Percentiles rank a stretch among this genome's conserved stretches.
phyloP scores from a whole-genome alignment of 257 asterid species.

The Nicotiana tabacum region DNA sequence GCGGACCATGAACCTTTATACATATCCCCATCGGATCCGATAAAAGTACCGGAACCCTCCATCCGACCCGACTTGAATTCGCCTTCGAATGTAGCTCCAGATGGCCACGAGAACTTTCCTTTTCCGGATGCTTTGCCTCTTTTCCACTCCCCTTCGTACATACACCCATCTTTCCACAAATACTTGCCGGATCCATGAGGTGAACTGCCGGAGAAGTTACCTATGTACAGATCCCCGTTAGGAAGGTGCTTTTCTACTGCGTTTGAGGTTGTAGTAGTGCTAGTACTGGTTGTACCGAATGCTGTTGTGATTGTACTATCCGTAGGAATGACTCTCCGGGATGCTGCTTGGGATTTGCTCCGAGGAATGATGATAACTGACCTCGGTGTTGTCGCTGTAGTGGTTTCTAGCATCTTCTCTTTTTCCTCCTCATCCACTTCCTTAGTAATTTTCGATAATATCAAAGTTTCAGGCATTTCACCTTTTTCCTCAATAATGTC shows the following conservation, averaged over 20 bases:
- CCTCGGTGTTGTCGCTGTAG: constrained; percentile 48
- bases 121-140: constrained; percentile 84
- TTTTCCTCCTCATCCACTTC: constrained; percentile 20
- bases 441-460: constrained; percentile 12
- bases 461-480: constrained; percentile 48
- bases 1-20: constrained; percentile 75
- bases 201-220: constrained; percentile 62
- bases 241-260: constrained; percentile 57
- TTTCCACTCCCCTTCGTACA: constrained; percentile 97
- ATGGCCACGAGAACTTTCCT: constrained; percentile 94
- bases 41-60: constrained; percentile 85
- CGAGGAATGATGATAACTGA: constrained; percentile 71
- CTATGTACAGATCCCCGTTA: constrained; percentile 92
- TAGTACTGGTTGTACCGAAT: background rate
- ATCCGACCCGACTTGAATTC: constrained; percentile 88
- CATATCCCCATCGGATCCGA: constrained; percentile 75
- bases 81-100: constrained; percentile 88
- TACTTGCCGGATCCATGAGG: constrained; percentile 97
- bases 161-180: constrained; percentile 89
- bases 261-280: background rate
- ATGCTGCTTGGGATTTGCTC: constrained; percentile 65
- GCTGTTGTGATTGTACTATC: constrained; percentile 18
- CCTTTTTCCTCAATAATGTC: too few relatives aligned
- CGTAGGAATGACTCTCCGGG: constrained; percentile 72
- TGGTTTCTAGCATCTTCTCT: constrained; percentile 10